These are phyloP conservation scores for Penicillium parvum DNA, from an alignment of 495 filamentous ascomycete genomes.

Conservation along the genomic window DNA sequence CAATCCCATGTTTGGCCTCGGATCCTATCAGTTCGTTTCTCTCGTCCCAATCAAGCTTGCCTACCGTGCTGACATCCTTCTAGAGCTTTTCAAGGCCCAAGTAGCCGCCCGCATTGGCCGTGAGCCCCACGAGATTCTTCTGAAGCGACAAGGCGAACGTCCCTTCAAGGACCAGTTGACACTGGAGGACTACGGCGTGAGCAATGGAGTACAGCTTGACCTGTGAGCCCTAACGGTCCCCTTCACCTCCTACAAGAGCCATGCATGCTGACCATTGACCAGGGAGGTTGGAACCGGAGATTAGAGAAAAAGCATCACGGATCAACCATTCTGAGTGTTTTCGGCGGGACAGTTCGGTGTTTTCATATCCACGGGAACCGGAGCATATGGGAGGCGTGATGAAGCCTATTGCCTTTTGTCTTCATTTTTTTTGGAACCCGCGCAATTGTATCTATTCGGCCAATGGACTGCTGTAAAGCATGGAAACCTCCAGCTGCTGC, in stretches of 20 bases:
- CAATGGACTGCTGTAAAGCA: constrained; percentile 9
- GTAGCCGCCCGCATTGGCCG: constrained; percentile 83
- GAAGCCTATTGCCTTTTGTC: constrained; percentile 4
- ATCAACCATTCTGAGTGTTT: background rate
- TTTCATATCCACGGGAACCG: constrained; percentile 7
- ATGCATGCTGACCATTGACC: constrained; percentile 22
- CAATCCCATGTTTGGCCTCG: constrained; percentile 77
- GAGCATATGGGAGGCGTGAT: constrained; percentile 3
- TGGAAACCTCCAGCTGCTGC: constrained; percentile 3
- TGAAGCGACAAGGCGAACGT: constrained; percentile 86
- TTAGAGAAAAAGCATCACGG: constrained; percentile 37
- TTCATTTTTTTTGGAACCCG: background rate
- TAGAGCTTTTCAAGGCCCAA: constrained; percentile 78
- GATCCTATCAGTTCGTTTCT: constrained; percentile 61
- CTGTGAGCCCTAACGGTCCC: constrained; percentile 43
- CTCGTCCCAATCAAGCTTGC: background rate
- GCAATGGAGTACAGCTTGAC: constrained; percentile 85
- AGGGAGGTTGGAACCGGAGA: constrained; percentile 75
- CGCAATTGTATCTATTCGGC: background rate
- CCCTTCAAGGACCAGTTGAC: constrained; percentile 88
- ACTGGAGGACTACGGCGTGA: constrained; percentile 83
- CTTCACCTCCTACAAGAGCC: background rate
- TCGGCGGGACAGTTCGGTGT: constrained; percentile 11
- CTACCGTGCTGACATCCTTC: background rate
- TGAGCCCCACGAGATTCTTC: constrained; percentile 81